phyloP scores from a whole-genome alignment of 2,329 filamentous ascomycete species.

The Intubia oerlemansii region DNA sequence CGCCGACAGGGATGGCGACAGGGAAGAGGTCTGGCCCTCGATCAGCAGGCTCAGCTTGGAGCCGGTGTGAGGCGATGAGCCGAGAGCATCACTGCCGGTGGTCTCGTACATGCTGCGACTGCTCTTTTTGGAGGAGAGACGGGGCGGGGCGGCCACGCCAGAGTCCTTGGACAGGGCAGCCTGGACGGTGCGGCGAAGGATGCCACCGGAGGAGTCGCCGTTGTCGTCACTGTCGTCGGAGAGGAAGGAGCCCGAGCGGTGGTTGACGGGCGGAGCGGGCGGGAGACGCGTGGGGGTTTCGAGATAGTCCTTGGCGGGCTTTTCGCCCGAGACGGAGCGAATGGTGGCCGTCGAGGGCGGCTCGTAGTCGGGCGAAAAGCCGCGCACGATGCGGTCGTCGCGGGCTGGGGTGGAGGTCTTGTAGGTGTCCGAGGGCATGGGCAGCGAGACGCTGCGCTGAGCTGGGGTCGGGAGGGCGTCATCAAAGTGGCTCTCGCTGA shows the following conservation, averaged over 20 bases:
- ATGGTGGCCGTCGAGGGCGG: constrained; percentile 53
- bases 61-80: constrained; percentile 7
- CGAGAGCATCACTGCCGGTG: constrained; percentile 13
- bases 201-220: no score
- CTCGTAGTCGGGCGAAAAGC: constrained; percentile 58
- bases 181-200: background rate
- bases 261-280: constrained; percentile 10
- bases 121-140: constrained; percentile 2
- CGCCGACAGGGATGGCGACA: no score
- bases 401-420: no score
- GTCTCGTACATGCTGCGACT: constrained; percentile 11
- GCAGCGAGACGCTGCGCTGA: background rate
- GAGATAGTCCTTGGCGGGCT: constrained; percentile 6
- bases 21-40: constrained; percentile 16
- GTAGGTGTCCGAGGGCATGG: background rate
- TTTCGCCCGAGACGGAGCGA: constrained; percentile 25
- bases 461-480: background rate
- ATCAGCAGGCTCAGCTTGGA: constrained; percentile 21
- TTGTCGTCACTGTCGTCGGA: constrained; percentile 30
- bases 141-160: no score
- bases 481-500: no score
- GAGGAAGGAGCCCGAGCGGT: constrained; percentile 25
- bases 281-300: constrained; percentile 17
- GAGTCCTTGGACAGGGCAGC: background rate
- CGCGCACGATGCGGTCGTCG: constrained; percentile 21